phyloP scores from a whole-genome alignment of 2,329 filamentous ascomycete genomes.

The Cadophora sp. region DNA sequence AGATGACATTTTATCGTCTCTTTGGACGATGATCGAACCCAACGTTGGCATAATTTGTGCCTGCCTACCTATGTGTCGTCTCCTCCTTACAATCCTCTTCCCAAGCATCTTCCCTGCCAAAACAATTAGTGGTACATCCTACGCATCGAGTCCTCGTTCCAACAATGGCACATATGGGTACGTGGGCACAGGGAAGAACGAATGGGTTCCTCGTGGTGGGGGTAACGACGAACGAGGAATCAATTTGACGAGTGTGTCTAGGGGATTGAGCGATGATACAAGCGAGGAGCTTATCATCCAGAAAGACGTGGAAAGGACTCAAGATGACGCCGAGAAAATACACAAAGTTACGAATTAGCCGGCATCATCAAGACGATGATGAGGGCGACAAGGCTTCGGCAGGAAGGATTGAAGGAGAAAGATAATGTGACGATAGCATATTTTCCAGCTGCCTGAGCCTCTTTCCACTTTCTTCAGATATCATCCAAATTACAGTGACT shows the following conservation, averaged over 20 bases:
- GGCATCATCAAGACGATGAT: not conserved
- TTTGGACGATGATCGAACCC: conserved; percentile 48
- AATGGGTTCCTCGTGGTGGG: conserved; percentile 24
- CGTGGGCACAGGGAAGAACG: conserved; percentile 23
- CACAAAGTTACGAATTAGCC: not conserved
- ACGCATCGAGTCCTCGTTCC: not conserved
- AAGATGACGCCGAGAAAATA: not conserved
- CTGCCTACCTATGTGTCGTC: conserved; percentile 47
- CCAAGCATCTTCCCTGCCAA: conserved; percentile 33
- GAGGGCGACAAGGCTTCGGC: not conserved
- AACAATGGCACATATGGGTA: conserved; percentile 20
- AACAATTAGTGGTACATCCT: conserved; percentile 3
- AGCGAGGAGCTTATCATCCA: conserved; percentile 28
- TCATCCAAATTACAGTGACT: too few species aligned
- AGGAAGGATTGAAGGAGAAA: not conserved
- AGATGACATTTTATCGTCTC: conserved; percentile 36
- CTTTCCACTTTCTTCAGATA: too few species aligned
- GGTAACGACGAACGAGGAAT: conserved; percentile 18
- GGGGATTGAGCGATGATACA: conserved; percentile 13
- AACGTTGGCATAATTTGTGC: conserved; percentile 48
- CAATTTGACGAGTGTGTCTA: conserved; percentile 3
- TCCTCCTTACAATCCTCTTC: conserved; percentile 40
- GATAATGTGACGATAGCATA: not conserved
- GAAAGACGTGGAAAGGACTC: not conserved
- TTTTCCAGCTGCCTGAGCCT: too few species aligned